A percentile compares a stretch with the other conserved stretches of the same genome.
phyloP scores from a whole-genome alignment of 2,329 filamentous ascomycete genomes.

The Neonectria faginata region DNA sequence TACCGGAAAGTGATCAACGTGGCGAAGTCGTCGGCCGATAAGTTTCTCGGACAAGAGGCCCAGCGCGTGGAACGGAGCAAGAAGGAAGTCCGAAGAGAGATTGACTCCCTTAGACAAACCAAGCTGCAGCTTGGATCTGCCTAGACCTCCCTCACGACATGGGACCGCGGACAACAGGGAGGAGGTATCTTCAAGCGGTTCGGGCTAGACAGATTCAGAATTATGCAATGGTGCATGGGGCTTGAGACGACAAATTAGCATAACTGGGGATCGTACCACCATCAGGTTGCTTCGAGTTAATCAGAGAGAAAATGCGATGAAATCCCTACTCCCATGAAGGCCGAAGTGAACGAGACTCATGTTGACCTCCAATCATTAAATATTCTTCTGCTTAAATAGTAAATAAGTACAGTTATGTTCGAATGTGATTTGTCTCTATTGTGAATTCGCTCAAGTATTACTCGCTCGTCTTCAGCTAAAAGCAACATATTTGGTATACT shows the following conservation, averaged over 20 bases:
- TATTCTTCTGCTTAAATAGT: background rate
- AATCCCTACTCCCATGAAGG: background rate
- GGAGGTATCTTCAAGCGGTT: background rate
- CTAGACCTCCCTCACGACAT: background rate
- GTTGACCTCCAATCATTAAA: background rate
- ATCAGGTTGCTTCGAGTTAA: no score
- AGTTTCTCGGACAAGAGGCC: background rate
- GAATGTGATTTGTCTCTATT: constrained; percentile 10
- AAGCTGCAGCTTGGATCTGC: background rate
- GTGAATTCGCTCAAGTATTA: constrained; percentile 19
- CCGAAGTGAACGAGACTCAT: background rate
- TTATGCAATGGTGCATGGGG: no score
- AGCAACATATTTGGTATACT: constrained; percentile 21
- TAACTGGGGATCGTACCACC: no score
- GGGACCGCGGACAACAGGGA: background rate
- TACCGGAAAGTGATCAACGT: background rate
- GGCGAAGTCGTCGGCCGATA: background rate
- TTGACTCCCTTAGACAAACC: background rate
- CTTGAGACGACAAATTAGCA: no score
- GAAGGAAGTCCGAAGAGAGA: background rate
- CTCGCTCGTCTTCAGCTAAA: constrained; percentile 30
- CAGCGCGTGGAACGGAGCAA: background rate
- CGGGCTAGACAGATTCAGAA: no score
- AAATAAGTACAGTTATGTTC: background rate
- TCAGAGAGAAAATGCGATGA: background rate